A percentile compares a stretch with the other conserved stretches of the same genome.
Conservation (phyloP, 768 basidiomycete genomes). For the Tylopilus rubrobrunneus region DNA sequence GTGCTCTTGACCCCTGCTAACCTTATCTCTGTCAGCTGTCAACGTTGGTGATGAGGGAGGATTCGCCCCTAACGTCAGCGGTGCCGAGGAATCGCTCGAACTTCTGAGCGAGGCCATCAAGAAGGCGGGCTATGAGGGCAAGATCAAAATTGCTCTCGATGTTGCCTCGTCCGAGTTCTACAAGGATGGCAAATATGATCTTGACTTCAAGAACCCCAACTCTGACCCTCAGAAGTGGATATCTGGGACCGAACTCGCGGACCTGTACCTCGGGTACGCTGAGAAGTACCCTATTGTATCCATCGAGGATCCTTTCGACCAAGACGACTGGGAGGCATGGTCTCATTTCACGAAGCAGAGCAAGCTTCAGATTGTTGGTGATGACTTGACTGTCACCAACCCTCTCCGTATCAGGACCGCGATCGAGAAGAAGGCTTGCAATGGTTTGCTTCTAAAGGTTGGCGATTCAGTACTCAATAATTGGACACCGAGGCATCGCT, state of each 20-base stretch:
- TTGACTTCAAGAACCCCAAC: slow-evolving; percentile 99
- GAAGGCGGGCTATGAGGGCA: slow-evolving; percentile 97
- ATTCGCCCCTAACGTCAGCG: slow-evolving; percentile 96
- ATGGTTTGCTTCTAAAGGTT: slow-evolving; percentile 93
- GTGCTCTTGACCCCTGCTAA: background rate
- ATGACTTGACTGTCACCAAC: slow-evolving; percentile 98
- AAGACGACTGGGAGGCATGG: slow-evolving; percentile 99
- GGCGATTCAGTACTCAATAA: background rate
- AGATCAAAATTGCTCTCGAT: slow-evolving; percentile 97
- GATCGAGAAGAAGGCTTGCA: slow-evolving; percentile 99
- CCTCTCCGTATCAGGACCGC: slow-evolving; percentile 95
- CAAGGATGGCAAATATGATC: slow-evolving; percentile 99
- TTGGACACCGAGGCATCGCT: background rate
- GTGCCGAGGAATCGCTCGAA: slow-evolving; percentile 96
- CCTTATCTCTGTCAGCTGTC: slow-evolving; percentile 58
- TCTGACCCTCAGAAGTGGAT: slow-evolving; percentile 97
- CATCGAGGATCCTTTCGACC: slow-evolving; percentile 98
- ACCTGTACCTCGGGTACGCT: slow-evolving; percentile 81
- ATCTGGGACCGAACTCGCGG: slow-evolving; percentile 86
- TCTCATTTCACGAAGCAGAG: slow-evolving; percentile 78
- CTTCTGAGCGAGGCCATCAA: slow-evolving; percentile 94
- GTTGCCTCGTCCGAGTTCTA: slow-evolving; percentile 99
- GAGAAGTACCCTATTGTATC: slow-evolving; percentile 96
- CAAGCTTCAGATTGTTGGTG: slow-evolving; percentile 88
- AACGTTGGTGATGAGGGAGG: slow-evolving; percentile 99